Base-by-base conservation (phyloP, 805 yeast species). In the Starmera dryadoides region DNA sequence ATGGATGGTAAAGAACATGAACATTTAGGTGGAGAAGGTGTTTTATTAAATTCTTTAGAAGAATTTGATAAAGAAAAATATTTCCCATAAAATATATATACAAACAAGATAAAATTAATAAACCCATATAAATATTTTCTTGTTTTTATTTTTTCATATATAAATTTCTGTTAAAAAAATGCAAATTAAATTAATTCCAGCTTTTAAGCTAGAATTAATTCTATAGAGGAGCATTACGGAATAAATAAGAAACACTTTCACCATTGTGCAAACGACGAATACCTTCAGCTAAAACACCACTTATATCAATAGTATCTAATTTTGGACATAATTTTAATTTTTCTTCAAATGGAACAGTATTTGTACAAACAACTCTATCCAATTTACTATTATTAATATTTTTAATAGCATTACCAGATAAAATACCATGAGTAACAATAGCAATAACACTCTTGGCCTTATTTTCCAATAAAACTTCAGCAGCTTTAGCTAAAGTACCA, bases 211-310 rank as follows among this genome's bases (percentile, higher is more conserved):
- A 21, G 21, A 19, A 20, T 17, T 36, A 19, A 15, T 14, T 3
- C 36, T 43, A 53, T 40, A 55, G 48, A 19, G 84, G 83, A 30
- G 82, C 81, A 59, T 80, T 73, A 50, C 78, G 81, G 63, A 85
- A 85, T 46, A 85, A 67, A 62, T 81, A 85, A 10, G 88, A 81
- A 42, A 85, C 79, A 62, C 89, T 81, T 64, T 85, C 94, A 63
- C 94, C 94, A 52, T 84, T 82, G 61, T 85, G 94, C 58, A 85
- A 71, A 64, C 94, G 77, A 67, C 94, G 78, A 44, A 85, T 77
- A 45, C 88, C 80, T 62, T 85, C 94, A 23, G 91, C 91, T 44
- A 85, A 64, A 7, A 80, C 84, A 29, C 86, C 76, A 48, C 82
- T 73, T 35, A 85, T 74, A 61, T 85, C 93, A 42, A 84, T 76